phyloP scores from a whole-genome alignment of 1,284 basidiomycete genomes.

The Sanghuangporus weigelae region DNA sequence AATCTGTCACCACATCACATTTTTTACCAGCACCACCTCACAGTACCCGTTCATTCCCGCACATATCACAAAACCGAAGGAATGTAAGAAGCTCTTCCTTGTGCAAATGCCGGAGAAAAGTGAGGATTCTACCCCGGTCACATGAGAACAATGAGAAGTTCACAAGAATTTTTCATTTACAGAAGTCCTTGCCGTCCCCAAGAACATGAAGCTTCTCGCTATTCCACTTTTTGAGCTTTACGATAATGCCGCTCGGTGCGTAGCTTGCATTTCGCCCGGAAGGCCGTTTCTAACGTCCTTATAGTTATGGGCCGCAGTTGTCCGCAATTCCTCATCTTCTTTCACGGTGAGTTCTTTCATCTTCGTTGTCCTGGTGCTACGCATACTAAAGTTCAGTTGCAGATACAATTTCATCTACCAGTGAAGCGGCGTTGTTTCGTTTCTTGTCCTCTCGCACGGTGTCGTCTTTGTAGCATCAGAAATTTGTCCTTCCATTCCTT shows the following conservation, averaged over 20 bases:
- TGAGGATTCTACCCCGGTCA: constrained; percentile 36
- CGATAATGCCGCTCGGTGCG: constrained; percentile 87
- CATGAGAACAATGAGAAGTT: neutral
- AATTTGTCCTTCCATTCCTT: neutral
- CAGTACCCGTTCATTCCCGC: constrained; percentile 97
- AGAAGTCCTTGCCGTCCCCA: constrained; percentile 95
- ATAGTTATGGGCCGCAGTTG: constrained; percentile 83
- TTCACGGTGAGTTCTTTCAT: constrained; percentile 59
- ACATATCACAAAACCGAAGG: constrained; percentile 96
- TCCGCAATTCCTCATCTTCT: constrained; percentile 92
- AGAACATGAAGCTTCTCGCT: constrained; percentile 97
- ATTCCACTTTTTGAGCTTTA: constrained; percentile 97
- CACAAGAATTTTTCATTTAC: constrained; percentile 16
- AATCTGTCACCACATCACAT: neutral
- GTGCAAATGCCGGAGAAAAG: constrained; percentile 94
- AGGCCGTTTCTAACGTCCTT: constrained; percentile 8
- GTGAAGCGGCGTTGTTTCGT: constrained; percentile 26
- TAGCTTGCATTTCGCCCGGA: constrained; percentile 2
- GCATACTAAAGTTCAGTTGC: neutral
- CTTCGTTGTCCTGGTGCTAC: neutral
- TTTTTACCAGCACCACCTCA: constrained; percentile 11
- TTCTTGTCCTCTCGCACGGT: neutral
- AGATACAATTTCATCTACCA: constrained; percentile 72
- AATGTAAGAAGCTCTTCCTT: constrained; percentile 94
- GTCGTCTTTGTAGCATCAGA: constrained; percentile 5